Conservation (phyloP, 148 eudicot species). For the Selenicereus undatus region DNA sequence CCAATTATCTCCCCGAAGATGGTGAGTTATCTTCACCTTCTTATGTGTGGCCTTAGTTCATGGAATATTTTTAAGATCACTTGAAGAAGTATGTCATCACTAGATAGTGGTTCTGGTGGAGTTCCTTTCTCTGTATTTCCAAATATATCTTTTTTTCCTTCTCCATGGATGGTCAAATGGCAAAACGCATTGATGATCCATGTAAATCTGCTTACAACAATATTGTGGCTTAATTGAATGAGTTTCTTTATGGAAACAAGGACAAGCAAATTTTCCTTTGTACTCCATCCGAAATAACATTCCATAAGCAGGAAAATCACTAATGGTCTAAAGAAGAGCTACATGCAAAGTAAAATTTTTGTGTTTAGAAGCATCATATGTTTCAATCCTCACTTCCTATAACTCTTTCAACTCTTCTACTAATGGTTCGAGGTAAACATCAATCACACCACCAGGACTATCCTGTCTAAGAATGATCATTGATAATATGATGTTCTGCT, state of each 20-base stretch:
- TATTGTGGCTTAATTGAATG: neutral
- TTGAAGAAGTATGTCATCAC: neutral
- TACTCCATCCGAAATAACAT: neutral
- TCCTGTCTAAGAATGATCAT: neutral
- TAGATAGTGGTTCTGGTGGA: neutral
- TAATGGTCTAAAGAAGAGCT: too few species aligned
- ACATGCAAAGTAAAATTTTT: too few species aligned
- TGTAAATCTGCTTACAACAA: neutral
- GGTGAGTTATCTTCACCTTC: neutral
- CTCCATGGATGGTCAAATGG: neutral
- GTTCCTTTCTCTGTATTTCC: neutral
- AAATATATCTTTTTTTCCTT: neutral
- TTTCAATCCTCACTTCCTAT: too few species aligned
- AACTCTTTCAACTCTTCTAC: too few species aligned
- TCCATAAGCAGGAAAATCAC: too few species aligned
- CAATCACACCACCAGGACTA: neutral
- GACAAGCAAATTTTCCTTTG: slow-evolving; percentile 5
- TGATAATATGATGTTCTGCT: neutral
- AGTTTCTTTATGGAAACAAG: neutral
- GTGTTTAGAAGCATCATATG: too few species aligned
- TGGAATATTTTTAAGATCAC: neutral
- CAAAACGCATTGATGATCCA: neutral
- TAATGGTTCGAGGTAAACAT: neutral
- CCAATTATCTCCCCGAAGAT: neutral
- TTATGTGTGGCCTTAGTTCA: neutral